Evolutionary conservation across 2,329 filamentous ascomycete genomes (phyloP).

Genomic region (Pseudogymnoascus sp.): DNA sequence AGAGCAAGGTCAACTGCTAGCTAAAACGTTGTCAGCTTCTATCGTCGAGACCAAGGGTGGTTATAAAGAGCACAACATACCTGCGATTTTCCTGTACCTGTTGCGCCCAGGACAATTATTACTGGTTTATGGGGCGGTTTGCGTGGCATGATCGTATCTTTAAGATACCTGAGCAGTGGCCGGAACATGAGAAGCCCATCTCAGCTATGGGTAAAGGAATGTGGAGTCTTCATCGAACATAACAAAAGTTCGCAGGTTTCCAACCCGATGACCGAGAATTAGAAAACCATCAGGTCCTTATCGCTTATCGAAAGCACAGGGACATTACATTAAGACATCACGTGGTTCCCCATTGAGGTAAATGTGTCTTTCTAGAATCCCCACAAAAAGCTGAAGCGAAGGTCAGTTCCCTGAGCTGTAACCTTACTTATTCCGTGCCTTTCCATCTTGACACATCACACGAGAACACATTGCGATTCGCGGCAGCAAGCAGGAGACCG

Average conservation of each 20-base stretch:
- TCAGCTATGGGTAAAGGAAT: not conserved
- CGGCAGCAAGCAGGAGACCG: conserved; percentile 8
- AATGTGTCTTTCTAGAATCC: conserved; percentile 8
- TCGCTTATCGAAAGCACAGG: conserved; percentile 4
- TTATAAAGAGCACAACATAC: conserved; percentile 34
- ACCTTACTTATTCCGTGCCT: conserved; percentile 7
- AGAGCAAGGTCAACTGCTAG: conserved; percentile 74
- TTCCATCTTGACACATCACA: conserved; percentile 11
- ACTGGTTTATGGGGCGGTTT: conserved; percentile 48
- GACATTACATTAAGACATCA: conserved; percentile 9
- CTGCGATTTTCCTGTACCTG: conserved; percentile 88
- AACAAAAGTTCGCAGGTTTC: conserved; percentile 17
- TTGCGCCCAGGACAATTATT: conserved; percentile 78
- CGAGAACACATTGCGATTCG: conserved; percentile 13
- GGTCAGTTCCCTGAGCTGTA: conserved; percentile 8
- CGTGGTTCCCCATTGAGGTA: conserved; percentile 9
- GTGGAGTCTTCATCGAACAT: not conserved
- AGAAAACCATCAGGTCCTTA: not conserved
- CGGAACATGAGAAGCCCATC: conserved; percentile 5
- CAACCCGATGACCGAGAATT: conserved; percentile 4
- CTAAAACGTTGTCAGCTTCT: conserved; percentile 15
- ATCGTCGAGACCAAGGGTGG: conserved; percentile 10
- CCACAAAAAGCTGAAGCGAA: conserved; percentile 10
- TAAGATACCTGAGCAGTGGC: conserved; percentile 9
- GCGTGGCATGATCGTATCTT: conserved; percentile 18